phyloP scores from a whole-genome alignment of 2,329 filamentous ascomycete genomes.

The Colletotrichum shisoi region DNA sequence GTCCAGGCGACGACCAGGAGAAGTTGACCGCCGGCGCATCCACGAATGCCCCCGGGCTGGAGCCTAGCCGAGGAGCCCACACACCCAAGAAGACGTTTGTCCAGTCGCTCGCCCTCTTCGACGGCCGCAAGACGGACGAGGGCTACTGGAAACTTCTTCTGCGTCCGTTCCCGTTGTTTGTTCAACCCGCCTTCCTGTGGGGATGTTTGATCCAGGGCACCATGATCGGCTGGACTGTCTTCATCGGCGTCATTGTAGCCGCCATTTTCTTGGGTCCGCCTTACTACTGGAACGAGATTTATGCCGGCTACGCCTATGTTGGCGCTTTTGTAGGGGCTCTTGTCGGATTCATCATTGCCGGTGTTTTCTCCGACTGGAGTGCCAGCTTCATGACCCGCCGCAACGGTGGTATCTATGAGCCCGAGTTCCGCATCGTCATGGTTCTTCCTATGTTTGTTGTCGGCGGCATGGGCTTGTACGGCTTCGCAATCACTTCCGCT shows the following conservation, averaged over 20 bases:
- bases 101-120: constrained; percentile 73
- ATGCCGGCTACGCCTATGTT: constrained; percentile 86
- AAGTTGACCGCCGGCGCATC: constrained; percentile 9
- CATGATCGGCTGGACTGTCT: constrained; percentile 94
- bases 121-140: constrained; percentile 82
- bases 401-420: constrained; percentile 87
- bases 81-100: constrained; percentile 65
- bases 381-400: constrained; percentile 73
- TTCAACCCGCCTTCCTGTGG: constrained; percentile 88
- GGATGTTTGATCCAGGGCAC: constrained; percentile 80
- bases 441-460: constrained; percentile 83
- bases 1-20: constrained; percentile 12
- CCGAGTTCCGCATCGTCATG: constrained; percentile 85
- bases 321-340: constrained; percentile 86
- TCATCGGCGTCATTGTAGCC: constrained; percentile 85
- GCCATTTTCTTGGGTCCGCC: constrained; percentile 82
- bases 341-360: constrained; percentile 78
- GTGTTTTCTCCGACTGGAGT: constrained; percentile 75
- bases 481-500: constrained; percentile 78
- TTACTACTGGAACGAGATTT: constrained; percentile 80
- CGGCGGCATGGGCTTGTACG: constrained; percentile 80
- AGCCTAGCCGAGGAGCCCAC: constrained; percentile 32
- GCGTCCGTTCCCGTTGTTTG: constrained; percentile 82
- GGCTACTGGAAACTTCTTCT: constrained; percentile 69
- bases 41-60: neutral